Base-by-base conservation (phyloP, 768 basidiomycete genomes). In the Nidula microcarpa region DNA sequence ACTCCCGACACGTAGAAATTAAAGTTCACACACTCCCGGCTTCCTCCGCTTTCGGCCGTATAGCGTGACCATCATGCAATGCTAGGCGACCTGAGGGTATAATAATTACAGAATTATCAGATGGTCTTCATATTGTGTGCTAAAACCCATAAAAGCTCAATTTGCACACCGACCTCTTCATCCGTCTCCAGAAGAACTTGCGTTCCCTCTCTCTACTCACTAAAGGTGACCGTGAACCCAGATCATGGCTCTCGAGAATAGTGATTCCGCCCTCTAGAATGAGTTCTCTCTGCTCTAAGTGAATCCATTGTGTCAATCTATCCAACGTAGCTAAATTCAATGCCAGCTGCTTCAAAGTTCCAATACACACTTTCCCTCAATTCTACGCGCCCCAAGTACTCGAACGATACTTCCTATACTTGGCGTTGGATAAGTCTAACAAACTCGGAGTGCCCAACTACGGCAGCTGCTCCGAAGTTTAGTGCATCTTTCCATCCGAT, bases 201-300 rank as follows among this genome's bases (percentile, higher is more conserved):
- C 55, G 49, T n/a, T 33, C 43, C 33, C 43, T 14, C 18, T 54
- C 36, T 37, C n/a, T n/a, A n/a, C n/a, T n/a, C n/a, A n/a, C n/a
- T n/a, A n/a, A n/a, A n/a, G n/a, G n/a, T n/a, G n/a, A n/a, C n/a
- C n/a, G n/a, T n/a, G n/a, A n/a, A 37, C 34, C 17, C 60, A 97
- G 94, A 94, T 98, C 62, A 93, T 96, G 89, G 94, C 96, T 70
- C 79, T 98, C 30, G 94, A 97, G 72, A 85, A 86, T 51, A 82
- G 89, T 57, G 84, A 93, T 50, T 81, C 89, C 17, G 80, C 91
- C 47, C 73, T 87, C 13, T 88, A 91, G 65, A 94, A 97, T 68
- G 79, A 81, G 55, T 62, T 80, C 36, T 74, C 77, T n/a, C 67
- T 73, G 95, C 65, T 72, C 80, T 9, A 91, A 94, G 58, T 96